Evolutionary conservation across 306 rosid genomes (phyloP), one percentile per base, ranked within the genome.

Genomic region (Vicia villosa): DNA sequence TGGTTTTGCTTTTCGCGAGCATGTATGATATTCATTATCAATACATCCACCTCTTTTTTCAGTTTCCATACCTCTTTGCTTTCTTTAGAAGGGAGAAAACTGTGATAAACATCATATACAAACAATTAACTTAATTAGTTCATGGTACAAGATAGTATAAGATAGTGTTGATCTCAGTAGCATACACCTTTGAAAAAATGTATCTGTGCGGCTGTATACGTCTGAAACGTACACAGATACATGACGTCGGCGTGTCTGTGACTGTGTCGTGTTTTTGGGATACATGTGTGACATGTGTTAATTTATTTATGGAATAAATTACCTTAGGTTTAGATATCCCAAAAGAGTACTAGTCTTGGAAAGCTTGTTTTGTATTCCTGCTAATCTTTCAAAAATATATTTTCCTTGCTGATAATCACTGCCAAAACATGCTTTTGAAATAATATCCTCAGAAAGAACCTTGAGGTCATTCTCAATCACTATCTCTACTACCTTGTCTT

Each of bases 341-440:
- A 80, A 75, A 2, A 80, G 74, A 41, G 61, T 5, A 15, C 61
- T 66, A 9, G 71, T 66, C 42, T 14, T 66, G 16, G 74, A 3
- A 17, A 75, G 24, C 13, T 80, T 75, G 81, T 54, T 75, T 57
- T 8, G 62, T 5, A 8, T 74, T 63, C 9, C 10, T 7, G 38
- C 38, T 34, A 75, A 34, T 55, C 34, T 80, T 50, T 66, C 61
- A 59, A 80, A 80, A 42, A 80, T 76, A 43, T 75, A 65, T 41
- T 70, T 70, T 74, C 84, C 81, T 47, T 75, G 72, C 15, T 55
- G 42, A 43, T 70, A 80, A 16, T 80, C 43, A 47, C 63, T 80
- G 1, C 84, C 78, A 58, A 80, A 80, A 66, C 84, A 80, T 56
- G 81, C 72, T 80, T 61, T 70, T 6, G 78, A 75, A 37, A 80